Evolutionary conservation across 139 green algal species (phyloP).

Genomic region (Mychonastes homosphaera): DNA sequence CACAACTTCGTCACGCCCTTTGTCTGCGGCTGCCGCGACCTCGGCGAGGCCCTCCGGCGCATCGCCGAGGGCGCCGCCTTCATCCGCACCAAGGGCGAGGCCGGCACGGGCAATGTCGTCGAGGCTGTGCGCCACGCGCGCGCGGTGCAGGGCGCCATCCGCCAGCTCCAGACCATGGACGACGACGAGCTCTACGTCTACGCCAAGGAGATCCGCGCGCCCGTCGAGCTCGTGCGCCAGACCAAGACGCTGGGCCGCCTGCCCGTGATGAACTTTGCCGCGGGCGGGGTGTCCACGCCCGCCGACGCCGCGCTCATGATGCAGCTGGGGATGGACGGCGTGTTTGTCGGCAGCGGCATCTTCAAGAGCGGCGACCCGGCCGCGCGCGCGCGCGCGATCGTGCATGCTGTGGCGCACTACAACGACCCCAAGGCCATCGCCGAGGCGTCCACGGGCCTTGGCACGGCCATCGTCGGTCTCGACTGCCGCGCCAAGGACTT

Average conservation of each 20-base stretch:
- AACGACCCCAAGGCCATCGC: conserved; percentile 90
- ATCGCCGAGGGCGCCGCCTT: conserved; percentile 95
- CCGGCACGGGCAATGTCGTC: conserved; percentile 96
- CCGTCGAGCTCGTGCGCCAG: conserved; percentile 88
- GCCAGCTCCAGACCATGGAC: conserved; percentile 91
- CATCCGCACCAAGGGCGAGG: conserved; percentile 98
- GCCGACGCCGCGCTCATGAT: conserved; percentile 99
- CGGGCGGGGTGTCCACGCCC: conserved; percentile 94
- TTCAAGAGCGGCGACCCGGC: conserved; percentile 96
- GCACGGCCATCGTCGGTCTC: conserved; percentile 97
- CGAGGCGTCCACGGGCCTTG: conserved; percentile 81
- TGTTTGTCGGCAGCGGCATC: conserved; percentile 98
- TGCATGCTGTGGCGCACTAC: conserved; percentile 96
- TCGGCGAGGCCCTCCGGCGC: conserved; percentile 93
- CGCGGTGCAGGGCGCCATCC: conserved; percentile 89
- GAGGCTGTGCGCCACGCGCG: conserved; percentile 94
- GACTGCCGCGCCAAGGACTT: conserved; percentile 80
- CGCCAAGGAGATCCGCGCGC: conserved; percentile 94
- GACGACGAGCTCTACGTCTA: conserved; percentile 99
- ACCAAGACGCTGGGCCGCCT: conserved; percentile 81
- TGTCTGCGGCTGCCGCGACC: conserved; percentile 97
- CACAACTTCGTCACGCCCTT: conserved; percentile 99
- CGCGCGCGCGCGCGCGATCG: conserved; percentile 83
- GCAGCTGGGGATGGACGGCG: conserved; percentile 95
- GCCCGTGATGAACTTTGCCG: conserved; percentile 99